phyloP scores from a whole-genome alignment of 2,329 filamentous ascomycete genomes.

The Trichoderma sp. region DNA sequence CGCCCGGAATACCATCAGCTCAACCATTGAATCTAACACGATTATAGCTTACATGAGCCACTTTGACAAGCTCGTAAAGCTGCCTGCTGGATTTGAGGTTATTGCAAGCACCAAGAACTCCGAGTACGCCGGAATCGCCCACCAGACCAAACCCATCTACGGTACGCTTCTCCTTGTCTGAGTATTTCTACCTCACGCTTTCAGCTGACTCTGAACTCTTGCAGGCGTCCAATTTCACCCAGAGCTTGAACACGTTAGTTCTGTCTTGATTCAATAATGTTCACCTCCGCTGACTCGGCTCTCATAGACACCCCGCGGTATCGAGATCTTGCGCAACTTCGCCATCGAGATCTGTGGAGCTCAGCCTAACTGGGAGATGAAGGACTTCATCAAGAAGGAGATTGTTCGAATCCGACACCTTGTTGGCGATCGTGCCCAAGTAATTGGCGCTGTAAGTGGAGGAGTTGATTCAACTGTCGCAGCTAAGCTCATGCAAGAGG shows the following conservation, averaged over 20 bases:
- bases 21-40: not conserved
- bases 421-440: slow-evolving; percentile 78
- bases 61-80: slow-evolving; percentile 73
- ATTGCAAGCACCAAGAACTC: slow-evolving; percentile 75
- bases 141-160: slow-evolving; percentile 66
- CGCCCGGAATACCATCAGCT: not conserved
- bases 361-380: slow-evolving; percentile 78
- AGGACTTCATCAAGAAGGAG: slow-evolving; percentile 75
- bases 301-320: slow-evolving; percentile 59
- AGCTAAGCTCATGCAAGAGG: slow-evolving; percentile 79
- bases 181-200: not conserved
- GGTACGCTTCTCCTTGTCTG: slow-evolving; percentile 27
- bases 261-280: not conserved
- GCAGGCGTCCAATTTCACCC: slow-evolving; percentile 81
- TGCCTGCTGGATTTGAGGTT: slow-evolving; percentile 70
- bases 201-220: slow-evolving; percentile 12
- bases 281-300: slow-evolving; percentile 44
- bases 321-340: slow-evolving; percentile 72
- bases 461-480: slow-evolving; percentile 90
- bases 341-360: slow-evolving; percentile 77
- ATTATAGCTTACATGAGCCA: slow-evolving; percentile 66
- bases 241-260: slow-evolving; percentile 54
- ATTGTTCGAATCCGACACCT: slow-evolving; percentile 75
- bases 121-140: slow-evolving; percentile 75
- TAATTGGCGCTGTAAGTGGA: slow-evolving; percentile 62